These are phyloP conservation scores for Funneliformis mosseae DNA, from an alignment of 192 early-diverging fungal species.

Conservation along the genomic window DNA sequence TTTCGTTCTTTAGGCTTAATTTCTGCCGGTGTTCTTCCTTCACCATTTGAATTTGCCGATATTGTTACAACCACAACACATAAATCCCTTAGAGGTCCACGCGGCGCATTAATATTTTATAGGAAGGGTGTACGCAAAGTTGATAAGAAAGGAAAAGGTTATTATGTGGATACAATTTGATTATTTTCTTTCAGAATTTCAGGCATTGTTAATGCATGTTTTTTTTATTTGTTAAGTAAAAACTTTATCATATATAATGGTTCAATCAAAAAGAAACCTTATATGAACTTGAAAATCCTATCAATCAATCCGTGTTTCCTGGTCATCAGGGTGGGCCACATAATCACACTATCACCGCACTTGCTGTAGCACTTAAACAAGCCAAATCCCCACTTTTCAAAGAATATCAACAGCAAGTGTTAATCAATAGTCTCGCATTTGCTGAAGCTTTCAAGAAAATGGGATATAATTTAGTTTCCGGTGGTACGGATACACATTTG, in stretches of 20 bases:
- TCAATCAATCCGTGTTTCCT: constrained; percentile 97
- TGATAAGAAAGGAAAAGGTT: constrained; percentile 90
- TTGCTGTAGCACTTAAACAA: constrained; percentile 94
- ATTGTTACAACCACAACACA: constrained; percentile 99
- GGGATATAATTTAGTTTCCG: constrained; percentile 84
- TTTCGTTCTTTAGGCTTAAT: constrained; percentile 63
- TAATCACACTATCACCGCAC: constrained; percentile 97
- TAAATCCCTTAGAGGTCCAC: constrained; percentile 97
- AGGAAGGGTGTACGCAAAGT: constrained; percentile 85
- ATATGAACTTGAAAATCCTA: constrained; percentile 93
- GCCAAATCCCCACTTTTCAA: constrained; percentile 83
- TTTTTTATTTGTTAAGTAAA: neutral
- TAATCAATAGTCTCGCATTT: constrained; percentile 89
- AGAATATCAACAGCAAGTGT: constrained; percentile 89
- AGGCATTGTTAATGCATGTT: constrained; percentile 15
- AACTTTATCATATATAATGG: neutral
- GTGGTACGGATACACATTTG: constrained; percentile 96
- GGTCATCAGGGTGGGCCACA: constrained; percentile 99
- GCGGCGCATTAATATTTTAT: constrained; percentile 99
- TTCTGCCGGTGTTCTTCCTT: constrained; percentile 82
- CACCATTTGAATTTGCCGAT: constrained; percentile 92
- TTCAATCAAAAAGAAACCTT: constrained; percentile 53
- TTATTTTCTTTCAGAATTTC: neutral
- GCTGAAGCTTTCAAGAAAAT: constrained; percentile 72
- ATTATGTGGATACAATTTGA: constrained; percentile 3